A percentile compares a stretch with the other conserved stretches of the same genome.
Conservation (phyloP, 1,139 yeast species). For the Chernovozyma aurita region DNA sequence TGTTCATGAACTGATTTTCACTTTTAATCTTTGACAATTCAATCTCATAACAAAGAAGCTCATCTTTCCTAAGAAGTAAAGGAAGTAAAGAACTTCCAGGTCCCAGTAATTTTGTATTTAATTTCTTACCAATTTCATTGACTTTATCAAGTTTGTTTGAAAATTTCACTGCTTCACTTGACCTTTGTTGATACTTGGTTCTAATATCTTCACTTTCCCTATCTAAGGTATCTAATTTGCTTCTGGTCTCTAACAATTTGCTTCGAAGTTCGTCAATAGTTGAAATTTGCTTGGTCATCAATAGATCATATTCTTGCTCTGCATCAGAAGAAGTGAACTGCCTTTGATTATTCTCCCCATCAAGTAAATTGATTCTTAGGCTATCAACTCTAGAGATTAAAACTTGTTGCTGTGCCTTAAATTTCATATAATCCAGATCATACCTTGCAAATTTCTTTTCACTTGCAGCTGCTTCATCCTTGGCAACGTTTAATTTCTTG, state of each 20-base stretch:
- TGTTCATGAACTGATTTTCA: slow-evolving; percentile 33
- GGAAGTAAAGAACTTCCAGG: slow-evolving; percentile 42
- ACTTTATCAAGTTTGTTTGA: slow-evolving; percentile 30
- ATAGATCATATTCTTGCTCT: slow-evolving; percentile 1
- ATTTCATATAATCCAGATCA: slow-evolving; percentile 25
- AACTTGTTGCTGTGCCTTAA: slow-evolving; percentile 15
- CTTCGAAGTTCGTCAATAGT: slow-evolving; percentile 25
- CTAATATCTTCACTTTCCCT: slow-evolving; percentile 41
- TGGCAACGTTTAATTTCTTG: slow-evolving; percentile 41
- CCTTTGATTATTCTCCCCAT: not conserved
- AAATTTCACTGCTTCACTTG: slow-evolving; percentile 52
- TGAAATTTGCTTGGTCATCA: slow-evolving; percentile 21
- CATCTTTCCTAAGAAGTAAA: slow-evolving; percentile 32
- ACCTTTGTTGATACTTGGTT: slow-evolving; percentile 46
- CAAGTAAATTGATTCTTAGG: slow-evolving; percentile 12
- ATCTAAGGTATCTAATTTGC: slow-evolving; percentile 23
- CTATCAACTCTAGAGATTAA: slow-evolving; percentile 15
- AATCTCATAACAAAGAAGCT: slow-evolving; percentile 24
- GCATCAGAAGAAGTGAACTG: not conserved
- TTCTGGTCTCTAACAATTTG: slow-evolving; percentile 22
- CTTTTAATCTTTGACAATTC: slow-evolving; percentile 21
- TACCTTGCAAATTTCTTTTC: slow-evolving; percentile 46
- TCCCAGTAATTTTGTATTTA: slow-evolving; percentile 38
- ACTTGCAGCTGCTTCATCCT: slow-evolving; percentile 44
- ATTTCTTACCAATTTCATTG: slow-evolving; percentile 21